These are phyloP conservation scores for Candida tammaniensis DNA, from an alignment of 805 yeast genomes.

Conservation along the genomic window DNA sequence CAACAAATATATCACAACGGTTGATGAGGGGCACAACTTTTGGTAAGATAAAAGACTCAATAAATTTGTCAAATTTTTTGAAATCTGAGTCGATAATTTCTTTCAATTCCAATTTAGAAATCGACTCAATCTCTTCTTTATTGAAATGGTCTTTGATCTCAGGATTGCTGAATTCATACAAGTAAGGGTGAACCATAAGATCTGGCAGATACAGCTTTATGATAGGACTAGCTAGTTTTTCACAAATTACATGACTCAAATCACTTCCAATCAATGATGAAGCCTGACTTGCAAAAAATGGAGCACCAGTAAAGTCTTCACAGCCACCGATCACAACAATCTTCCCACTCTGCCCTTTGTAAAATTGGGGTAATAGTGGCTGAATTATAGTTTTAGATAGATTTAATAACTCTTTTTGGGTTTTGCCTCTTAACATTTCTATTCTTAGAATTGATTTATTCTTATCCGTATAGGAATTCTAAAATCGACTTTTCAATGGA, in stretches of 20 bases:
- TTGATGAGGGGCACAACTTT: conserved; percentile 54
- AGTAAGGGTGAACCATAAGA: conserved; percentile 92
- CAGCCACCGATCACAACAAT: conserved; percentile 90
- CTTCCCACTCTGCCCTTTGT: conserved; percentile 92
- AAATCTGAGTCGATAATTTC: conserved; percentile 23
- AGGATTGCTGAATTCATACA: conserved; percentile 48
- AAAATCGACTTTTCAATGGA: too few relatives aligned
- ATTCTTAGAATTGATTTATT: too few relatives aligned
- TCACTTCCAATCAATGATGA: conserved; percentile 86
- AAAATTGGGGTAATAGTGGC: conserved; percentile 66
- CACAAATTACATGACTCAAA: conserved; percentile 87
- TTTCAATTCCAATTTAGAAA: conserved; percentile 15
- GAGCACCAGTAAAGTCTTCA: conserved; percentile 96
- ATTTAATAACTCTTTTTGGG: conserved; percentile 44
- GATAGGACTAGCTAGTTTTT: conserved; percentile 68
- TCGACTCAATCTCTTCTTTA: conserved; percentile 17
- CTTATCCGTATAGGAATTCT: too few relatives aligned
- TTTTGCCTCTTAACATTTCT: conserved; percentile 24
- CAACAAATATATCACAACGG: conserved; percentile 75
- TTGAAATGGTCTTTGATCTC: conserved; percentile 17
- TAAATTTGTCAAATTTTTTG: conserved; percentile 24
- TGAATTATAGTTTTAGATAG: conserved; percentile 63
- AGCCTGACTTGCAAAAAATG: conserved; percentile 84
- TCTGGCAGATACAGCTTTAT: conserved; percentile 90
- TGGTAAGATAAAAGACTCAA: conserved; percentile 49